phyloP scores from a whole-genome alignment of 768 basidiomycete genomes.

The Amanita thiersii region DNA sequence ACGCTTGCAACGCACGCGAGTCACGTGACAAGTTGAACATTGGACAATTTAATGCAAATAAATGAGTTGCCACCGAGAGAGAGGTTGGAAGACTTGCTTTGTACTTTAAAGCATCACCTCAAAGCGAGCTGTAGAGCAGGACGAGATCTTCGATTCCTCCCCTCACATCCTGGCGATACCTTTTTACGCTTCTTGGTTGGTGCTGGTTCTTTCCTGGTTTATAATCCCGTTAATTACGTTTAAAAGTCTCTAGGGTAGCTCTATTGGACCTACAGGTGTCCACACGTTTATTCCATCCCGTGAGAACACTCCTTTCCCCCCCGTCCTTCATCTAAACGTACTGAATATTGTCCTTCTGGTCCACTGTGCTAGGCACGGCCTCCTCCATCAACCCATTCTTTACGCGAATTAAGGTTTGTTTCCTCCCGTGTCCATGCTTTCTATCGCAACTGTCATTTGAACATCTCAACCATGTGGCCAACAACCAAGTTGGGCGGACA shows the following conservation, averaged over 20 bases:
- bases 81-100: constrained; percentile 1
- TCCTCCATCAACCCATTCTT: constrained; percentile 61
- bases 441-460: constrained; percentile 11
- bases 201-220: background rate
- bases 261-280: constrained; percentile 47
- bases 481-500: constrained; percentile 23
- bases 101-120: background rate
- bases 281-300: constrained; percentile 33
- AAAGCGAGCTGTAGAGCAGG: constrained; percentile 7
- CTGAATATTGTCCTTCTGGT: constrained; percentile 9
- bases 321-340: constrained; percentile 12
- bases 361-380: constrained; percentile 48
- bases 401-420: constrained; percentile 40
- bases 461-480: constrained; percentile 13
- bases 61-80: constrained; percentile 26
- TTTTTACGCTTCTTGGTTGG: constrained; percentile 8
- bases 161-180: constrained; percentile 18
- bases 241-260: background rate
- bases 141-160: constrained; percentile 10
- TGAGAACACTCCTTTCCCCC: constrained; percentile 29
- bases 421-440: constrained; percentile 9
- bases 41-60: constrained; percentile 36
- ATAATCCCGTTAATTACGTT: constrained; percentile 1
- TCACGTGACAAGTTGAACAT: constrained; percentile 51
- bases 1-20: constrained; percentile 19